These are phyloP conservation scores for Murraya koenigii DNA, from an alignment of 345 rosid genomes.

Conservation along the genomic window DNA sequence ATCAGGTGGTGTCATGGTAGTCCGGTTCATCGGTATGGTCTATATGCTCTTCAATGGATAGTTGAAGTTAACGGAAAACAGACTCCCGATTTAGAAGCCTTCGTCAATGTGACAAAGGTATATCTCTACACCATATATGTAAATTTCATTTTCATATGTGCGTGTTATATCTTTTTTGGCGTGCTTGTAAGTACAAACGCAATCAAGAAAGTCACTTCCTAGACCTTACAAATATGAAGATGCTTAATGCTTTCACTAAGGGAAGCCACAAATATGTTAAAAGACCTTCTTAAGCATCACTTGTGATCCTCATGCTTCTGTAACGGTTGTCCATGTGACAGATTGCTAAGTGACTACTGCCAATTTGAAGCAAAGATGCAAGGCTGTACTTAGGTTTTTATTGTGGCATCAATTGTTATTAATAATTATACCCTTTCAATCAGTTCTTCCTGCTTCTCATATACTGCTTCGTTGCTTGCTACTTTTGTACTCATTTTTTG, in stretches of 20 bases:
- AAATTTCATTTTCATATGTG: background rate
- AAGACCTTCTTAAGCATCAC: background rate
- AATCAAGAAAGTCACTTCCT: background rate
- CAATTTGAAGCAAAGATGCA: background rate
- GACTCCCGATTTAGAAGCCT: slow-evolving; percentile 79
- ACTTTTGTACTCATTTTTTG: background rate
- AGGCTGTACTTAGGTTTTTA: background rate
- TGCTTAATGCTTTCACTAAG: background rate
- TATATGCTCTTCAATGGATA: slow-evolving; percentile 89
- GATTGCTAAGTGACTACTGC: background rate
- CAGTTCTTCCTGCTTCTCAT: background rate
- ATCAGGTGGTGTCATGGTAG: slow-evolving; percentile 92
- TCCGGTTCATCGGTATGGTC: slow-evolving; percentile 84
- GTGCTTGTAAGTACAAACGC: background rate
- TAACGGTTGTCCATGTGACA: background rate
- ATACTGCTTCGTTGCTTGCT: background rate
- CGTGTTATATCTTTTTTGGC: background rate
- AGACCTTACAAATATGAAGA: background rate
- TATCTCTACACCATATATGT: background rate
- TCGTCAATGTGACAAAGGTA: slow-evolving; percentile 75
- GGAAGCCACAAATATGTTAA: background rate
- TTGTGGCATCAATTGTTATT: background rate
- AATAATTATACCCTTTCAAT: background rate
- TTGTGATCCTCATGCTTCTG: background rate
- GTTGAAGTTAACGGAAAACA: slow-evolving; percentile 88